Base-by-base conservation (phyloP, 208 protist genomes). In the Acanthamoeba triangularis region DNA sequence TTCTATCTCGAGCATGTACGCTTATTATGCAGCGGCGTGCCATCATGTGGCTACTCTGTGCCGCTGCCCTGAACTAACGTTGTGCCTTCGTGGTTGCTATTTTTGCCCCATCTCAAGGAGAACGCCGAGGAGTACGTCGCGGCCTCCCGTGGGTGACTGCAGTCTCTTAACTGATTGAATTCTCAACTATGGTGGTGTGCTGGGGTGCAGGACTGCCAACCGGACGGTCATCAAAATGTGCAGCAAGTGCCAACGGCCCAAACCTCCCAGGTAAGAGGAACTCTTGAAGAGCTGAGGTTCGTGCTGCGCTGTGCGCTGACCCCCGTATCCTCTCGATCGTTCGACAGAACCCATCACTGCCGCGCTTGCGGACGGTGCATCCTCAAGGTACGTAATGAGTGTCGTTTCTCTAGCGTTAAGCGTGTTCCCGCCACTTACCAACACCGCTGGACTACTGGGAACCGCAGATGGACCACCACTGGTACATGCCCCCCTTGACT, bases 311-410 rank as follows among this genome's bases (percentile, higher is more conserved):
- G 16, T 16, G 52, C 52, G 52, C 11, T 6, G 11, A 8, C 65
- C 65, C 8, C 20, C 65, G 65, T 8, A 74, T 74, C 65, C 49
- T 52, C 49, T 52, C 11, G 11, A 52, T 52, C 7, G 49, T 52
- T n/a, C n/a, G n/a, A n/a, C 76, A 87, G 78, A 20, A 87, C 78
- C 3, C 78, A 87, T 61, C 78, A 87, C 49, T 87, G 78, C n/a
- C 78, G 78, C 23, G 47, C 33, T 10, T 87, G 78, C 49, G 78
- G 78, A 11, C 78, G 78, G 1, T 87, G 78, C 49, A 61, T 87
- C 10, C 78, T 87, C n/a, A 87, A 78, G 69, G 69, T 47, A 78
- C 35, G 69, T 23, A 6, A 37, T 14, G 25, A 37, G 28, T 69
- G 7, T 28, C 63, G 14, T 33, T 69, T 33, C 28, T 5, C 5